A percentile compares a stretch with the other conserved stretches of the same genome.
These are phyloP conservation scores for Aspergillus hortae DNA, from an alignment of 2,329 filamentous ascomycete genomes.

Conservation along the genomic window DNA sequence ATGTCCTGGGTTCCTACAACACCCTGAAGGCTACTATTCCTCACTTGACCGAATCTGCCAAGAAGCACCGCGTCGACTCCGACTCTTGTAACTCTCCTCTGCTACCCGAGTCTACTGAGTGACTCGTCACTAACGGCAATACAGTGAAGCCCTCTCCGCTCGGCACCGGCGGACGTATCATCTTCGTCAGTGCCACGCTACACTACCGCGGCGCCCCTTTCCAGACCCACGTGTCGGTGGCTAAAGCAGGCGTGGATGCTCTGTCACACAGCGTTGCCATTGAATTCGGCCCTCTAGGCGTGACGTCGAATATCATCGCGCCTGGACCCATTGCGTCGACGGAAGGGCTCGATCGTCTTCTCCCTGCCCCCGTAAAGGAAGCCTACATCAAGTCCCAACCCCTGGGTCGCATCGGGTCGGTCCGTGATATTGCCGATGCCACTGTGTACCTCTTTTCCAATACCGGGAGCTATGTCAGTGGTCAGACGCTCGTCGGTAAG, in stretches of 20 bases:
- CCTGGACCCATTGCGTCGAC: conserved; percentile 84
- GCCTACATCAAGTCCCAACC: conserved; percentile 57
- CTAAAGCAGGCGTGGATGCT: conserved; percentile 87
- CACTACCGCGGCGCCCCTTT: conserved; percentile 84
- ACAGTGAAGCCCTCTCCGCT: conserved; percentile 36
- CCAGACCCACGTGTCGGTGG: conserved; percentile 85
- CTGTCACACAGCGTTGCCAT: conserved; percentile 75
- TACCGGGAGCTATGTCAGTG: conserved; percentile 81
- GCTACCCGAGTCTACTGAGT: not conserved
- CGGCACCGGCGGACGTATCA: conserved; percentile 73
- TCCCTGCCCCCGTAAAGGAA: conserved; percentile 51
- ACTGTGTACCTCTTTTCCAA: conserved; percentile 87
- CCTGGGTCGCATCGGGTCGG: conserved; percentile 69
- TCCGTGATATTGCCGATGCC: conserved; percentile 88
- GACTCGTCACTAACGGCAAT: conserved; percentile 6
- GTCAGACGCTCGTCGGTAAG: conserved; percentile 66
- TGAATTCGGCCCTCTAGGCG: conserved; percentile 82
- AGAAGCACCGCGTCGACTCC: conserved; percentile 58
- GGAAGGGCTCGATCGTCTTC: conserved; percentile 69
- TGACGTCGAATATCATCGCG: conserved; percentile 84
- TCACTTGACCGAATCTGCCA: conserved; percentile 71
- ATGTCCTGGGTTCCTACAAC: conserved; percentile 90
- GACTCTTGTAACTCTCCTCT: conserved; percentile 42
- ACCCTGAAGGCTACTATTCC: conserved; percentile 89
- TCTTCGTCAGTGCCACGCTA: conserved; percentile 86